Evolutionary conservation across 2,329 filamentous ascomycete genomes (phyloP), one percentile per base, ranked within the genome.

Genomic region (Gaeumannomyces sp.): DNA sequence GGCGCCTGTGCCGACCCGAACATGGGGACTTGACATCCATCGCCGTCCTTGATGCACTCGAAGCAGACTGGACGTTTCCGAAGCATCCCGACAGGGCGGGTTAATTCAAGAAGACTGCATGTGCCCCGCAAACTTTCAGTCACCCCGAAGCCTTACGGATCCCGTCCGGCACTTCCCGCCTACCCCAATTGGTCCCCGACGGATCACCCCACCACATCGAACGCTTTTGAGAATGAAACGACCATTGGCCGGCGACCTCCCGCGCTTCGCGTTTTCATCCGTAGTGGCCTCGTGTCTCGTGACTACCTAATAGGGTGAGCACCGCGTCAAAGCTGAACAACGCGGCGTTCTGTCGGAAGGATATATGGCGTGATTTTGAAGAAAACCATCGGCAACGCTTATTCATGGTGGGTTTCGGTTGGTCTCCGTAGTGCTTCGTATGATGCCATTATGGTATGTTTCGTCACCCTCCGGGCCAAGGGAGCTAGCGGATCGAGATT

Each of bases 391-490:
- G 27, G n/a, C 11, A 58, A 58, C 11, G 11, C n/a, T 13, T 58
- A 25, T 13, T 58, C n/a, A 25, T 25, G 56, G 11, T n/a, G n/a
- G n/a, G n/a, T n/a, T n/a, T n/a, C n/a, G n/a, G n/a, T n/a, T n/a
- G 27, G 14, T 58, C 56, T 13, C 56, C 8, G 56, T 25, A 25
- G 27, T 14, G n/a, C 27, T 58, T 58, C 14, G 8, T 8, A 58
- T 58, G 56, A 58, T 25, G 56, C 56, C 56, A 58, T 58, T 13
- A 58, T 58, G 56, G n/a, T 25, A 58, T 25, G 56, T 58, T 58
- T 25, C 56, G 11, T 8, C n/a, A 25, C 56, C 11, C 16, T 13
- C 8, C 10, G 22, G 22, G 22, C 45, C 45, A 50, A 22, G 45
- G 45, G 10, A 22, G 45, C 11, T 50, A 11, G 11, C 22, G 11